A percentile compares a stretch with the other conserved stretches of the same genome.
Evolutionary conservation across 2,329 filamentous ascomycete genomes (phyloP).

Genomic region (Coleophoma cylindrospora): DNA sequence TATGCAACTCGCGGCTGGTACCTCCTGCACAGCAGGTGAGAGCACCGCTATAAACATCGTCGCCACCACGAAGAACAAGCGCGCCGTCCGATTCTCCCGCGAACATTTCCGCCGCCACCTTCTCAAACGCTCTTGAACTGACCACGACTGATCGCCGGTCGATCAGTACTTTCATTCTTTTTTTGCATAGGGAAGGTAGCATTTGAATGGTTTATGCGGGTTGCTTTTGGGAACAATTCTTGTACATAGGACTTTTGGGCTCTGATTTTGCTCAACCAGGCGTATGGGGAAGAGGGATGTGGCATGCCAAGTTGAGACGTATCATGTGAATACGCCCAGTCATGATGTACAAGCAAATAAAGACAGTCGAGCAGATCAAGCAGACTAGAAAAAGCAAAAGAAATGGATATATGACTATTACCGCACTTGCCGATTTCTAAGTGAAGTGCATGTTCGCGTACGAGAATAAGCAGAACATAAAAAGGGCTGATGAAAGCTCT

Average conservation of each 20-base stretch:
- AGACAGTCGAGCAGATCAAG: background rate
- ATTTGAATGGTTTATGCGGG: slow-evolving; percentile 6
- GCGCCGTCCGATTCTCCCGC: slow-evolving; percentile 18
- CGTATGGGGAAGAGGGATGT: background rate
- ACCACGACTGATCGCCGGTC: slow-evolving; percentile 15
- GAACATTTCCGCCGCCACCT: slow-evolving; percentile 19
- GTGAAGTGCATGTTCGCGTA: no score
- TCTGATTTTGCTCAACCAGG: background rate
- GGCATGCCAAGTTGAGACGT: background rate
- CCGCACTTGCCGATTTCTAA: no score
- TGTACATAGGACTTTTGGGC: slow-evolving; percentile 14
- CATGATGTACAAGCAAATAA: background rate
- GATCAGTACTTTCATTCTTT: slow-evolving; percentile 14
- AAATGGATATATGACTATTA: background rate
- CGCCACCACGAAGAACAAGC: slow-evolving; percentile 15
- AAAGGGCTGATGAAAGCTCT: background rate
- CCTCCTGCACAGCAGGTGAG: slow-evolving; percentile 38
- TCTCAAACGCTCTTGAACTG: slow-evolving; percentile 8
- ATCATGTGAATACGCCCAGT: background rate
- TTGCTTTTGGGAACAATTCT: slow-evolving; percentile 9
- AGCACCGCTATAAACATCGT: slow-evolving; percentile 33
- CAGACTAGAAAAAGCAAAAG: background rate
- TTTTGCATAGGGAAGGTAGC: slow-evolving; percentile 4
- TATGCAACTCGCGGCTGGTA: slow-evolving; percentile 39
- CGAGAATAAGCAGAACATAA: background rate